Base-by-base conservation (phyloP, 352 stramenopile species). In the Globisporangium emineosum region DNA sequence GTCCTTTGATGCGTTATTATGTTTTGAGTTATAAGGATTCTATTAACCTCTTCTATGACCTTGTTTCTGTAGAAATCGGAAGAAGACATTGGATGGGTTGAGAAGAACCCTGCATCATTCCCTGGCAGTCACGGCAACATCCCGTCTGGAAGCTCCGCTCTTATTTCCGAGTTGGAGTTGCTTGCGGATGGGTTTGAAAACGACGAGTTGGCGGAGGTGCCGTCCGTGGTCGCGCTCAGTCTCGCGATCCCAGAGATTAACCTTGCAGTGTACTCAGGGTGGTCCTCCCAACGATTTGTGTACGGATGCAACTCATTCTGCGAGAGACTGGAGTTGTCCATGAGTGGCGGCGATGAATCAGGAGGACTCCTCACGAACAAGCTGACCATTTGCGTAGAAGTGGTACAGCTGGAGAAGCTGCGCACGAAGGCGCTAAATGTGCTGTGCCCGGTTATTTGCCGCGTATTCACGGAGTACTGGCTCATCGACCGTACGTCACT, bases 401-500 rank as follows among this genome's bases (percentile, higher is more conserved):
- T 88, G 17, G 80, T 69, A 6, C 75, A 77, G 23, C 52, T 86
- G 17, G 79, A 88, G 60, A 86, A 83, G 42, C 50, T 86, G 3
- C 76, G 70, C 2, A 74, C 72, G 0, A 71, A 71, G 21, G 63
- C 67, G 9, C 42, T 84, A 15, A 87, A 87, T 64, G 68, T 49
- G n/a, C 50, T 91, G 5, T 78, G 76, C 6, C 84, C 86, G 0
- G 73, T 88, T 9, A 69, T 88, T 9, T 93, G 83, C 19, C 73
- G 82, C 37, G 77, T 95, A 15, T 95, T 86, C 59, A 86, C 73
- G 6, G 84, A 95, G 57, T 95, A 93, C 65, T 95, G 86, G 86
- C 61, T 95, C 47, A 89, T 95, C 54, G 84, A 95, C 59, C 81
- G 86, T 29, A 91, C 86, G 17, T 85, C 75, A 29, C 66, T 95